Conservation (phyloP, 176 grass and related monocot species). For the Eleusine coracana region DNA sequence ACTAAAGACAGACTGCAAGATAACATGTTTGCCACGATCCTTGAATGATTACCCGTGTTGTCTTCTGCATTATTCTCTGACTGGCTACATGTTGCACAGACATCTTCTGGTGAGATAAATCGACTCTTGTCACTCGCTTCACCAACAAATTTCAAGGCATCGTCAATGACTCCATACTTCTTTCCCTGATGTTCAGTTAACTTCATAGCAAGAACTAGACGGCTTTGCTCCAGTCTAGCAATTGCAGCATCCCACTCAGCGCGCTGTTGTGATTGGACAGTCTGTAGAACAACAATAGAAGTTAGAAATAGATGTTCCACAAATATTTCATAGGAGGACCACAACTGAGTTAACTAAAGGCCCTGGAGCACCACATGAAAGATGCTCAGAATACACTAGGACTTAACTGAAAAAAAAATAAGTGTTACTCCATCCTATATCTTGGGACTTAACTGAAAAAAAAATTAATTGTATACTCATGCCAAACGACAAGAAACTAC, state of each 20-base stretch:
- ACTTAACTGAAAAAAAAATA: neutral
- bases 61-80: conserved; percentile 43
- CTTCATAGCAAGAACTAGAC: conserved; percentile 64
- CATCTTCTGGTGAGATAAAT: conserved; percentile 60
- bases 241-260: conserved; percentile 71
- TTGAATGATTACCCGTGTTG: conserved; percentile 39
- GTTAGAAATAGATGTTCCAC: conserved; percentile 3
- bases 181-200: conserved; percentile 77
- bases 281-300: conserved; percentile 56
- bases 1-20: conserved; percentile 59
- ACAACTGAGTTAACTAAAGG: conserved; percentile 23
- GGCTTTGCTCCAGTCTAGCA: conserved; percentile 86
- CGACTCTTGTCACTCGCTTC: conserved; percentile 54
- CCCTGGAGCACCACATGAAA: neutral
- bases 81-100: conserved; percentile 32
- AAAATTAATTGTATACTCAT: neutral
- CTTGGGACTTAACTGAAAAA: neutral
- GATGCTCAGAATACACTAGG: neutral
- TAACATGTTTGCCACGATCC: conserved; percentile 56
- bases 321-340: conserved; percentile 7
- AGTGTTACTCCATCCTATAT: neutral
- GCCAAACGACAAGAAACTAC: neutral
- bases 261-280: conserved; percentile 77
- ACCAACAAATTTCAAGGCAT: conserved; percentile 73
- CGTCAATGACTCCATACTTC: conserved; percentile 74